These are phyloP conservation scores for Trichosporon sp. DNA, from an alignment of 1,284 basidiomycete genomes.

Conservation along the genomic window DNA sequence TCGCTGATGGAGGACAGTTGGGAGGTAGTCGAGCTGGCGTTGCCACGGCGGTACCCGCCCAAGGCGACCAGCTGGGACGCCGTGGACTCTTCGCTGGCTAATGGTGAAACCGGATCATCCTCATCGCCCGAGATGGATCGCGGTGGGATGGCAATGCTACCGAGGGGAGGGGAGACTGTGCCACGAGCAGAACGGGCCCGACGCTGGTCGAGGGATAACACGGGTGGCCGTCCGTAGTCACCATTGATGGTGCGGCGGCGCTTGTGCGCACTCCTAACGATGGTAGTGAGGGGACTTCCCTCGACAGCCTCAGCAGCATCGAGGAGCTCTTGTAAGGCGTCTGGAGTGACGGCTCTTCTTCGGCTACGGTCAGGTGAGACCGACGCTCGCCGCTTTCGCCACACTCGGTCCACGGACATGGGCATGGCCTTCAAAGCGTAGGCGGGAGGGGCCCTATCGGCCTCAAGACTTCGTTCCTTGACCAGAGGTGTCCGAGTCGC, in stretches of 20 bases:
- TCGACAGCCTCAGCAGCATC: slow-evolving; percentile 45
- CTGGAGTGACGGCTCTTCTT: slow-evolving; percentile 30
- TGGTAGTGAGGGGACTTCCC: slow-evolving; percentile 36
- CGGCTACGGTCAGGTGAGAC: slow-evolving; percentile 22
- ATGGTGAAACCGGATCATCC: slow-evolving; percentile 23
- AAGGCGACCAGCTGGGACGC: slow-evolving; percentile 21
- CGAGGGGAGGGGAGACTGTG: slow-evolving; percentile 23
- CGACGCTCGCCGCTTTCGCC: slow-evolving; percentile 33
- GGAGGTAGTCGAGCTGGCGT: slow-evolving; percentile 29
- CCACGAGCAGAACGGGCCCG: slow-evolving; percentile 12
- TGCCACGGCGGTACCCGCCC: slow-evolving; percentile 10
- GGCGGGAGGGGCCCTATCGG: slow-evolving; percentile 18
- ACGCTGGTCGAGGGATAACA: slow-evolving; percentile 10
- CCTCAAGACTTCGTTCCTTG: slow-evolving; percentile 20
- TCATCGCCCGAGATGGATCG: slow-evolving; percentile 18
- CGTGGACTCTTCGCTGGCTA: slow-evolving; percentile 20
- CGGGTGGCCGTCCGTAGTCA: slow-evolving; percentile 1
- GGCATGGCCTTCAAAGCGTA: slow-evolving; percentile 24
- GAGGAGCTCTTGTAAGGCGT: slow-evolving; percentile 41
- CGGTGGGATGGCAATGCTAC: slow-evolving; percentile 13
- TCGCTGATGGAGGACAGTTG: slow-evolving; percentile 31
- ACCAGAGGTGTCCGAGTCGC: slow-evolving; percentile 39
- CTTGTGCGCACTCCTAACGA: slow-evolving; percentile 33
- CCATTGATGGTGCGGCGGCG: slow-evolving; percentile 39
- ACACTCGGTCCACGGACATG: slow-evolving; percentile 24